Conservation (phyloP, 306 rosid genomes). For the Delonix regia region DNA sequence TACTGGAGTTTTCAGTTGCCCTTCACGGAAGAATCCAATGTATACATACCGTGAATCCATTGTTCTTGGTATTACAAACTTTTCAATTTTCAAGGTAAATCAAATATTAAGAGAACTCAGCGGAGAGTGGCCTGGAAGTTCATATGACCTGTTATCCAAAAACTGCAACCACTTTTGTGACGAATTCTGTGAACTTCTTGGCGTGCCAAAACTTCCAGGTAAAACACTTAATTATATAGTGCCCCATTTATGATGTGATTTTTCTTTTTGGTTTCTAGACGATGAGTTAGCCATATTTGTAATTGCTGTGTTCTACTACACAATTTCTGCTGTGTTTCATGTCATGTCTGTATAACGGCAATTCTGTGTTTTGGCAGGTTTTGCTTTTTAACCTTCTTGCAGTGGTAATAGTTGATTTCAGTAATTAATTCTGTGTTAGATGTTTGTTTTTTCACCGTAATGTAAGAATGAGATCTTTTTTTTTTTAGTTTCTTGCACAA, state of each 20-base stretch:
- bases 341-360: neutral
- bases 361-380: slow-evolving; percentile 8
- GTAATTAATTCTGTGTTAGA: neutral
- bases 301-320: neutral
- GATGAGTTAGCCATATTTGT: neutral
- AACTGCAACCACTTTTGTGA: slow-evolving; percentile 99
- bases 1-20: slow-evolving; percentile 95
- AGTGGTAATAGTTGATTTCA: neutral
- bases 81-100: slow-evolving; percentile 73
- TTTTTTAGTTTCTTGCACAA: neutral
- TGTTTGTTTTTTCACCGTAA: neutral
- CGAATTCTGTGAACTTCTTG: slow-evolving; percentile 88
- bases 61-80: slow-evolving; percentile 73
- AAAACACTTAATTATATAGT: slow-evolving; percentile 22
- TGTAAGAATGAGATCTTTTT: neutral
- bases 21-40: slow-evolving; percentile 92
- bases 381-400: slow-evolving; percentile 18
- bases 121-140: slow-evolving; percentile 95
- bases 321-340: neutral
- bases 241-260: neutral
- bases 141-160: slow-evolving; percentile 85
- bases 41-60: slow-evolving; percentile 83
- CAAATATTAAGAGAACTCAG: slow-evolving; percentile 96
- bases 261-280: slow-evolving; percentile 1
- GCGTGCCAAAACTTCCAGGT: slow-evolving; percentile 96